These are phyloP conservation scores for Trichoderma erinaceum DNA, from an alignment of 495 filamentous ascomycete genomes.

Conservation along the genomic window DNA sequence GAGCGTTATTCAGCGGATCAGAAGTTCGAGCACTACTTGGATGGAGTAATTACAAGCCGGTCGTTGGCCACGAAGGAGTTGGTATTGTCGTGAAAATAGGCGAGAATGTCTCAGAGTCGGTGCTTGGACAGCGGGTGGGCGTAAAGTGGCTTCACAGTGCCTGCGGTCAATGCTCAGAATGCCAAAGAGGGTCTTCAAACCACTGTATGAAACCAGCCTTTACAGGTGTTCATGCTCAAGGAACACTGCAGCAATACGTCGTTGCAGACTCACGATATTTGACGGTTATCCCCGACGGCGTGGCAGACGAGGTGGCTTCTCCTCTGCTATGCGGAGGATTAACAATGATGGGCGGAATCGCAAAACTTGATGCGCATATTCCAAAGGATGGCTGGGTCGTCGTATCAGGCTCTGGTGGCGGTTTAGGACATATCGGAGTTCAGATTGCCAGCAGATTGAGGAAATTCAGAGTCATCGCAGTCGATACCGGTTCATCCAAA, in stretches of 20 bases:
- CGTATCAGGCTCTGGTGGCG: constrained; percentile 59
- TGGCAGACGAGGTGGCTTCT: constrained; percentile 50
- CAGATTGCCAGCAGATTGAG: constrained; percentile 57
- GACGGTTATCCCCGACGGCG: constrained; percentile 56
- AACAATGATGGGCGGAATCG: constrained; percentile 25
- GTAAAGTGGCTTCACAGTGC: constrained; percentile 31
- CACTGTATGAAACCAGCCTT: constrained; percentile 12
- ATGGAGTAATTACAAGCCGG: constrained; percentile 19
- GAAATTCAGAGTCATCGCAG: constrained; percentile 57
- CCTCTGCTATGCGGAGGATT: constrained; percentile 56
- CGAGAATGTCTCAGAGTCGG: constrained; percentile 40
- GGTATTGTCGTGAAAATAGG: constrained; percentile 55
- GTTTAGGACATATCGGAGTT: constrained; percentile 54
- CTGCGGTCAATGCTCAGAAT: constrained; percentile 10
- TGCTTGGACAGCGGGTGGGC: constrained; percentile 56
- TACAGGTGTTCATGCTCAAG: constrained; percentile 33
- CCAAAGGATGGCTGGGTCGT: constrained; percentile 55
- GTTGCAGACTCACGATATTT: constrained; percentile 56
- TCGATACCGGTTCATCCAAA: constrained; percentile 56
- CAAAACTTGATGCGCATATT: constrained; percentile 7
- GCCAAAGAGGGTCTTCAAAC: constrained; percentile 1
- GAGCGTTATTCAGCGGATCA: constrained; percentile 1
- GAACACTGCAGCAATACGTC: constrained; percentile 65
- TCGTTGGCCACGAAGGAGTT: constrained; percentile 58
- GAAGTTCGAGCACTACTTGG: constrained; percentile 13